Conservation (phyloP, 371 early-diverging fungal genomes). For the Saksenaea vasiformis region DNA sequence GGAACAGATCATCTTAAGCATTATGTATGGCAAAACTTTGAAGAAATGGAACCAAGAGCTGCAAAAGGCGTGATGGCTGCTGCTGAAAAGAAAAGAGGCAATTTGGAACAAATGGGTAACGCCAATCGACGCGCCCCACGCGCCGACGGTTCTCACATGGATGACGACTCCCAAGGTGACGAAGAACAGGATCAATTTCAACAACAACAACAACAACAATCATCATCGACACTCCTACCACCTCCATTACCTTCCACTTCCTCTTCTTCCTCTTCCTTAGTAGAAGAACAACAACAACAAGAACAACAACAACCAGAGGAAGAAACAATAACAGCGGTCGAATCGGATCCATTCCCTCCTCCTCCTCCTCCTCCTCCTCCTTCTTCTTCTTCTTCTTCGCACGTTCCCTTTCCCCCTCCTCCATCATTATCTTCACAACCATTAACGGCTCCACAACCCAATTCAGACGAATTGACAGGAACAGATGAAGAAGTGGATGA, state of each 20-base stretch:
- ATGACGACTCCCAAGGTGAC: slow-evolving; percentile 3
- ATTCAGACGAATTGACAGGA: slow-evolving; percentile 1
- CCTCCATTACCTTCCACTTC: not conserved
- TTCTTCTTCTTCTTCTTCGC: not conserved
- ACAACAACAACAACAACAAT: not conserved
- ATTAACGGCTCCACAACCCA: not conserved
- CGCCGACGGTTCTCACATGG: not conserved
- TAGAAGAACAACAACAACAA: slow-evolving; percentile 3
- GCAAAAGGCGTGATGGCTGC: slow-evolving; percentile 54
- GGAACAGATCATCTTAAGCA: slow-evolving; percentile 68
- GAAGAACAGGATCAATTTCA: slow-evolving; percentile 9
- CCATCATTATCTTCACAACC: not conserved
- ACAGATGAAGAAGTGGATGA: slow-evolving; percentile 29
- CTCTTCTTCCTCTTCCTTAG: not conserved
- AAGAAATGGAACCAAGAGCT: slow-evolving; percentile 56
- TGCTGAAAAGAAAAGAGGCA: slow-evolving; percentile 48
- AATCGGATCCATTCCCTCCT: not conserved
- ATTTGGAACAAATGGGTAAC: slow-evolving; percentile 47
- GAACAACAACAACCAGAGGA: slow-evolving; percentile 2
- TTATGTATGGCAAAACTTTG: slow-evolving; percentile 73
- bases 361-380: not conserved
- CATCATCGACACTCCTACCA: slow-evolving; percentile 4
- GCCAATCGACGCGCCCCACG: slow-evolving; percentile 34
- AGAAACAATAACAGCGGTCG: not conserved
- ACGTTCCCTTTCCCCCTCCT: not conserved